phyloP scores from a whole-genome alignment of 495 filamentous ascomycete species.

The Penicillium verhagenii region DNA sequence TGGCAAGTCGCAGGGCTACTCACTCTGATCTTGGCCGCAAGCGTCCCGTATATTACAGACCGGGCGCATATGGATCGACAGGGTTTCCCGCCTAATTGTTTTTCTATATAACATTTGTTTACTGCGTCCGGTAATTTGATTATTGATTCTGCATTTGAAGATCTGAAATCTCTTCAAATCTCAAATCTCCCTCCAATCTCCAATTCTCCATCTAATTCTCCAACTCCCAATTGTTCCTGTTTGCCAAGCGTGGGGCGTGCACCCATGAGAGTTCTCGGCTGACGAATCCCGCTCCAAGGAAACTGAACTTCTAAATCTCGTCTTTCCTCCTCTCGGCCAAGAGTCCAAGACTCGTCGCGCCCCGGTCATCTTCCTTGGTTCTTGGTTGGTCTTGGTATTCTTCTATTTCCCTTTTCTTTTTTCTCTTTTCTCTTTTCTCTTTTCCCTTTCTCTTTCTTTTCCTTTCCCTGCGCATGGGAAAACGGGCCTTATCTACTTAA shows the following conservation, averaged over 20 bases:
- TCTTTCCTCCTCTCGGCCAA: conserved; percentile 11
- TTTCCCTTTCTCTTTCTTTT: background rate
- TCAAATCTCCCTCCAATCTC: background rate
- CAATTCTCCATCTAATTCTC: background rate
- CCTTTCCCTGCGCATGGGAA: background rate
- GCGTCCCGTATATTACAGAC: conserved; percentile 5
- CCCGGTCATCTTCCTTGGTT: background rate
- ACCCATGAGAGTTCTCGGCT: conserved; percentile 20
- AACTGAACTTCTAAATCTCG: conserved; percentile 21
- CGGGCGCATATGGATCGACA: conserved; percentile 2
- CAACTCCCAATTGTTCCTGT: background rate
- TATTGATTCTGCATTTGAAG: no score
- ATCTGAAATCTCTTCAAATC: background rate
- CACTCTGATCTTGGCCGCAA: conserved; percentile 13
- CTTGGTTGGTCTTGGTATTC: background rate
- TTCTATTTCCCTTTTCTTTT: background rate
- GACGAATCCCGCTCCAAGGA: conserved; percentile 32
- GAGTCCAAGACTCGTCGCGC: background rate
- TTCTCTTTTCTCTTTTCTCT: background rate
- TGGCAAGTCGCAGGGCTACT: conserved; percentile 23
- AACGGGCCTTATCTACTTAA: background rate
- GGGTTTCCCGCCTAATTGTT: background rate
- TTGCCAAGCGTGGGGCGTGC: conserved; percentile 20
- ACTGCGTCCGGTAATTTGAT: background rate
- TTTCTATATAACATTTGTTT: background rate